Evolutionary conservation across 495 filamentous ascomycete species (phyloP), one percentile per base, ranked within the genome.

Genomic region (Neurospora africana): DNA sequence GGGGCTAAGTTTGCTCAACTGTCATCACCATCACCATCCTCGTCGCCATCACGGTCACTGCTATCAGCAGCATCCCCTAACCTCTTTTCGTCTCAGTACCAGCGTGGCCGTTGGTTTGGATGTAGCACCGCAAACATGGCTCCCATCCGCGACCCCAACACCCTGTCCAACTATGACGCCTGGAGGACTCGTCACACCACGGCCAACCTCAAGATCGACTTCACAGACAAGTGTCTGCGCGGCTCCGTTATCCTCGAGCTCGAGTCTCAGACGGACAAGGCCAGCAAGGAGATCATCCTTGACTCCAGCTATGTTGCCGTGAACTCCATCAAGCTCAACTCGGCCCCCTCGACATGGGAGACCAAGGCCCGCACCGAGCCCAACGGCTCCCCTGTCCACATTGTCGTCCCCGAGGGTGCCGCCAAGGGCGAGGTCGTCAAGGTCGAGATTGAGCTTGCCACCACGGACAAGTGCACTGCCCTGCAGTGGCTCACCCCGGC

Each of bases 401-500:
- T 99, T 68, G 83, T 82, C 47, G 83, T 97, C 10, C 88, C 89
- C 9, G 81, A 88, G 4, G 88, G 88, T 17, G 85, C 90, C 7
- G 77, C 87, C 68, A 87, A 89, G 71, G 89, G 90, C 33, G 84
- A 88, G 40, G 83, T 83, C 10, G 78, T 97, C 65, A 87, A 89
- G 74, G 77, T 95, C 33, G 81, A 88, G 86, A 84, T 88, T 71
- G 78, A 79, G 27, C 71, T 87, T 47, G 82, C 85, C 68, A 98
- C 95, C 11, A 98, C 94, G 3, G 86, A 91, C 19, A 87, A 92
- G 73, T 97, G 95, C 80, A 97, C 94, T 8, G 95, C 94, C 0
- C 84, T 98, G 68, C 94, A 97, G 82, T 98, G 95, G 95, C 83
- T 98, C 81, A 93, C 90, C 0, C 91, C 93, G 9, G 89, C 90